phyloP scores from a whole-genome alignment of 2,329 filamentous ascomycete genomes.

The Geosmithia morbida region DNA sequence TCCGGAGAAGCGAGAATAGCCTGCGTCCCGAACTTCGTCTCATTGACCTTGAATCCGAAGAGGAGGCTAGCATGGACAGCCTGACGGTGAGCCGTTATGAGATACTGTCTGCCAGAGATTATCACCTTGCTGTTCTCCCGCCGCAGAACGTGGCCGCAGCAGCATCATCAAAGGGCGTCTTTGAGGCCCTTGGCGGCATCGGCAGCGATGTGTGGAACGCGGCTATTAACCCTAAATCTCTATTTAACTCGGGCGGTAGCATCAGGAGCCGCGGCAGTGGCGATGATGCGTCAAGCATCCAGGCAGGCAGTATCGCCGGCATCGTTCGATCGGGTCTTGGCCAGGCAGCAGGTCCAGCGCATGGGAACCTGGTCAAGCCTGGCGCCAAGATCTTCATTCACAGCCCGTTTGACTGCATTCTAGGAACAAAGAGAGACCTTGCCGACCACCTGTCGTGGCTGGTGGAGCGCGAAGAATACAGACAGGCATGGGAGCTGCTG shows the following conservation, averaged over 20 bases:
- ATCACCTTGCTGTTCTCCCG: conserved; percentile 75
- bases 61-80: conserved; percentile 76
- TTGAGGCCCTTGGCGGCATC: conserved; percentile 61
- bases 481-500: conserved; percentile 77
- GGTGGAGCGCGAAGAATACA: conserved; percentile 64
- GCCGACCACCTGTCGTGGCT: conserved; percentile 80
- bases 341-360: conserved; percentile 20
- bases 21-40: conserved; percentile 78
- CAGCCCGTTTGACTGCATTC: conserved; percentile 91
- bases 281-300: conserved; percentile 39
- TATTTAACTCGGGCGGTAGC: conserved; percentile 80
- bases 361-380: conserved; percentile 40
- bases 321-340: conserved; percentile 12
- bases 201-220: conserved; percentile 79
- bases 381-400: conserved; percentile 77
- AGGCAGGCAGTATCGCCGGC: conserved; percentile 18
- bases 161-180: conserved; percentile 52
- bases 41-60: conserved; percentile 76
- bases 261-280: conserved; percentile 48
- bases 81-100: conserved; percentile 79
- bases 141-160: conserved; percentile 53
- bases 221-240: conserved; percentile 70
- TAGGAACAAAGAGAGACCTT: conserved; percentile 77
- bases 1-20: conserved; percentile 61
- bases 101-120: conserved; percentile 74